Evolutionary conservation across 1,139 yeast species (phyloP), one percentile per base, ranked within the genome.

Genomic region (Wickerhamomyces sp.): DNA sequence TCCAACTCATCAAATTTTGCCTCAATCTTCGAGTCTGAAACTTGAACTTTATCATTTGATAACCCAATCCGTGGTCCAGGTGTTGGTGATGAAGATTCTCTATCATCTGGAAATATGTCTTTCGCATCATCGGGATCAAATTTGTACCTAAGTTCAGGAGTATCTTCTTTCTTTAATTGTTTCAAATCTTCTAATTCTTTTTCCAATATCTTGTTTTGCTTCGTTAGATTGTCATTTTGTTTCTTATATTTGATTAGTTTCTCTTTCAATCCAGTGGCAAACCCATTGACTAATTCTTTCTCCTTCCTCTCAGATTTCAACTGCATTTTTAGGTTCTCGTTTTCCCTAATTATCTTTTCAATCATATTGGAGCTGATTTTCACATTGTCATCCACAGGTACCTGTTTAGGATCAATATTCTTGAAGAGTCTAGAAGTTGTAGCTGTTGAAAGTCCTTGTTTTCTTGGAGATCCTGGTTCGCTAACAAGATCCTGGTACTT

Each of bases 291-390:
- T 32, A 48, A 16, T 1, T 49, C 48, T n/a, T 35, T 45, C 19
- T 49, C 51, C 12, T 33, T 42, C 26, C 22, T 29, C 9, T 32
- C 27, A 7, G 44, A 44, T 9, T 37, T 44, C 17, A 40, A 25
- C n/a, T 37, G 38, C 5, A n/a, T 18, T 15, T 44, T 45, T 17
- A 50, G 40, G 3, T 31, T 27, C 27, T 51, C 52, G 32, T 51
- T 52, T 35, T 51, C 48, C 25, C 46, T 46, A 19, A 52, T 48
- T 33, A 50, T 44, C 37, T 52, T 52, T 31, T 52, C 53, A 17
- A 52, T 39, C 55, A 51, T 51, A 30, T 49, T 49, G 9, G 53
- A 43, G 25, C 41, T 52, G 26, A 51, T 47, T 36, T 48, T 51
- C 15, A 49, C 47, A 18, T 44, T 49, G 26, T 50, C 55, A 17